phyloP scores from a whole-genome alignment of 2,329 filamentous ascomycete species.

The Aspergillus udagawae region DNA sequence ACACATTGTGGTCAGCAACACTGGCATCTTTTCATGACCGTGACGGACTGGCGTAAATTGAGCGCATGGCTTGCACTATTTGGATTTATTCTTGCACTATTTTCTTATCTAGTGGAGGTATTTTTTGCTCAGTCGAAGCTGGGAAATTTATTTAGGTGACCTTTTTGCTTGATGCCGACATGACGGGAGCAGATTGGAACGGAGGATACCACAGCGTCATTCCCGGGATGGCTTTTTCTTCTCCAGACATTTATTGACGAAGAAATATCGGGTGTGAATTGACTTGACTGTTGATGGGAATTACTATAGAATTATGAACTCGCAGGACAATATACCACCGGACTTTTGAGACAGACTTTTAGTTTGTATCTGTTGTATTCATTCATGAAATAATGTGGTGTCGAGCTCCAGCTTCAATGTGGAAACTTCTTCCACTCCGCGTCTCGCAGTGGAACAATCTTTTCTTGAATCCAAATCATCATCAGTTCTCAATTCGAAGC shows the following conservation, averaged over 20 bases:
- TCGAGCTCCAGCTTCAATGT: background rate
- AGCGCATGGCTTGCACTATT: slow-evolving; percentile 2
- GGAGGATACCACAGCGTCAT: background rate
- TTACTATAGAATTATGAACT: background rate
- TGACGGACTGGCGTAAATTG: slow-evolving; percentile 19
- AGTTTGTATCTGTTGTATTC: background rate
- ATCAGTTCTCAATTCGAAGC: background rate
- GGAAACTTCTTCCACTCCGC: slow-evolving; percentile 7
- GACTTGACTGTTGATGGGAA: background rate
- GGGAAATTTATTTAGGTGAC: slow-evolving; percentile 1
- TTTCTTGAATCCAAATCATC: background rate
- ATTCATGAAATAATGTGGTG: background rate
- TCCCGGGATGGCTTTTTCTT: background rate
- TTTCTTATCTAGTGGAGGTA: slow-evolving; percentile 3
- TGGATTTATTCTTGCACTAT: slow-evolving; percentile 5
- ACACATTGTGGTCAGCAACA: background rate
- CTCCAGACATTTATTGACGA: background rate
- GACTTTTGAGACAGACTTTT: background rate
- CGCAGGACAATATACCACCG: background rate
- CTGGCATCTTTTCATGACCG: slow-evolving; percentile 9
- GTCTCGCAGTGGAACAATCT: background rate
- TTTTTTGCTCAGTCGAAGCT: background rate
- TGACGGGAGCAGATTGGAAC: background rate
- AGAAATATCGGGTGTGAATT: background rate
- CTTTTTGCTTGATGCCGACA: slow-evolving; percentile 2